Base-by-base conservation (phyloP, 169 alveolate genomes). In the Plasmodium gaboni region DNA sequence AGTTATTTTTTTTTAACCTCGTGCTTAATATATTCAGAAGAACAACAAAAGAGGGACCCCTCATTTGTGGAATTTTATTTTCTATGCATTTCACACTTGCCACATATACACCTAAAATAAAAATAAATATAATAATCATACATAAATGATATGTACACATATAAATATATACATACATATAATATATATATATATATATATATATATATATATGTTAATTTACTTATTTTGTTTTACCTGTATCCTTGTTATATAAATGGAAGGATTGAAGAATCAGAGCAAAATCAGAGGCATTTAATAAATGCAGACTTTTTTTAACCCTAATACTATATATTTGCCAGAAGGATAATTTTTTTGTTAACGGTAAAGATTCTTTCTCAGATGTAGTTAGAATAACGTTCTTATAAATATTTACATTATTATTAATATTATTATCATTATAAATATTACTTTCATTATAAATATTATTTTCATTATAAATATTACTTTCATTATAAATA, bases 251-350 rank as follows among this genome's bases (percentile, higher is more conserved):
- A 59, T 78, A 44, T 53, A 78, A 65, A 64, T 78, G 89, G 19
- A 78, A 78, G 42, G 89, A 78, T 59, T 78, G 89, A 51, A 78
- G 89, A 51, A 78, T 78, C 46, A 78, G 26, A 6, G 89, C 63
- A 22, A 78, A 78, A 64, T 78, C 89, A 19, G 7, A 42, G 12
- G 42, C 32, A 38, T 70, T 24, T 28, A 78, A 24, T 57, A 78
- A 55, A 69, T 78, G 89, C 13, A 78, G 44, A 32, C 68, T 78
- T 51, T 65, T 78, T 64, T 78, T 78, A 64, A 78, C 89, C 46
- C 89, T 51, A 42, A 78, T 64, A 19, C 89, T 78, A 60, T 78
- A 78, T 24, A 78, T 78, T 70, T 78, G 89, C 89, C 89, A 78
- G 53, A 78, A 78, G 28, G 89, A 78, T 44, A 78, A 64, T 13